Conservation (phyloP, 164 flowering plant genomes). For the Nymphaea colorata region DNA sequence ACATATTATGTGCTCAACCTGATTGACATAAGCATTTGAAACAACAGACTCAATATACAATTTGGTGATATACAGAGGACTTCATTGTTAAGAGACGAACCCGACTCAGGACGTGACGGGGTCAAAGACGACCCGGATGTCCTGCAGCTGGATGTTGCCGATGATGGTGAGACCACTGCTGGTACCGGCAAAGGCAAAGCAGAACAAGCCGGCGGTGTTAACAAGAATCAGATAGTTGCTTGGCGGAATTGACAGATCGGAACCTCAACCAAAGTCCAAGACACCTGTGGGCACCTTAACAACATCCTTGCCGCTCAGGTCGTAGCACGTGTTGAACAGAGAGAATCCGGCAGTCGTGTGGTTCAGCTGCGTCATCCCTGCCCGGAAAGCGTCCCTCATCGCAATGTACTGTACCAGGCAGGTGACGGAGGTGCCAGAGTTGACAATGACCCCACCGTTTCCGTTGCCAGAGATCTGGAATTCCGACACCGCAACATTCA, state of each 20-base stretch:
- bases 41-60: no score
- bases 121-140: slow-evolving; percentile 77
- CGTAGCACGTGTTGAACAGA: slow-evolving; percentile 85
- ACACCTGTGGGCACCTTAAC: slow-evolving; percentile 95
- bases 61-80: no score
- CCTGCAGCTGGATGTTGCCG: slow-evolving; percentile 96
- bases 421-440: slow-evolving; percentile 95
- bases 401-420: slow-evolving; percentile 64
- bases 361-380: slow-evolving; percentile 45
- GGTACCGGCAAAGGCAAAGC: slow-evolving; percentile 93
- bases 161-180: slow-evolving; percentile 68
- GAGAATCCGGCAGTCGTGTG: slow-evolving; percentile 46
- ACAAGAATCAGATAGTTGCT: slow-evolving; percentile 85
- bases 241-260: slow-evolving; percentile 78
- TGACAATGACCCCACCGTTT: slow-evolving; percentile 86
- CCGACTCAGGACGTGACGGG: slow-evolving; percentile 59
- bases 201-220: slow-evolving; percentile 48
- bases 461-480: slow-evolving; percentile 64
- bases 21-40: no score
- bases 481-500: slow-evolving; percentile 34
- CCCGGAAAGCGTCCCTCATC: slow-evolving; percentile 61
- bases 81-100: no score
- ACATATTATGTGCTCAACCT: no score
- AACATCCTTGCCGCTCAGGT: slow-evolving; percentile 56
- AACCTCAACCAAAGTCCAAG: slow-evolving; percentile 60